Percentiles rank a stretch among this genome's conserved stretches.
Evolutionary conservation across 1,284 basidiomycete genomes (phyloP).

Genomic region (Stygiomarasmius scandens): DNA sequence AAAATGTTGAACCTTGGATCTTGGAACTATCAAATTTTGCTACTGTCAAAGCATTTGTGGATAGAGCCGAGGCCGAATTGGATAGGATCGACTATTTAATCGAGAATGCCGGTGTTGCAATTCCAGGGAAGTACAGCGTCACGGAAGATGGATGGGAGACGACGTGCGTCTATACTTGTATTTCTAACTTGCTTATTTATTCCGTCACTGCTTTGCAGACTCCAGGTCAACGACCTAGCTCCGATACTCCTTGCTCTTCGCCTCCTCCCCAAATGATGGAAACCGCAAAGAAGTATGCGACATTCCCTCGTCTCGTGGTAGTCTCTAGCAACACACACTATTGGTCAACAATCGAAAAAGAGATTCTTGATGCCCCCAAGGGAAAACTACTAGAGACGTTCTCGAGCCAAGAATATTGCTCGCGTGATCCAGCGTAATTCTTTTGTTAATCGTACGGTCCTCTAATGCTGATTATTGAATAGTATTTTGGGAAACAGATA

Average conservation of each 20-base stretch:
- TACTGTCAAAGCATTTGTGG: conserved; percentile 36
- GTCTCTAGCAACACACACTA: conserved; percentile 3
- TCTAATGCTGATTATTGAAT: neutral
- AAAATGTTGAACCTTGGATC: conserved; percentile 35
- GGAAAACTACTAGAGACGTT: conserved; percentile 28
- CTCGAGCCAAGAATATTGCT: conserved; percentile 31
- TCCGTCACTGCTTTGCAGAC: neutral
- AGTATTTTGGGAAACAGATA: neutral
- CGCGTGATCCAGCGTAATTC: neutral
- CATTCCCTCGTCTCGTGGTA: conserved; percentile 1
- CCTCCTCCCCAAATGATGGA: conserved; percentile 5
- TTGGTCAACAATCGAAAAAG: conserved; percentile 15
- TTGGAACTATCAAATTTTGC: conserved; percentile 33
- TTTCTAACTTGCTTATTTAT: neutral
- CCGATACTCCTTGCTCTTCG: conserved; percentile 1
- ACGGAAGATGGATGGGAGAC: conserved; percentile 42
- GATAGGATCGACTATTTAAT: conserved; percentile 42
- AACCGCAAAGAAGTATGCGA: neutral
- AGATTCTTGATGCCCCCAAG: conserved; percentile 27
- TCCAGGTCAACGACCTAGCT: conserved; percentile 5
- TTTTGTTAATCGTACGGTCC: neutral
- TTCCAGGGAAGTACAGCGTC: conserved; percentile 18
- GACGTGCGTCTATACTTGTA: conserved; percentile 30
- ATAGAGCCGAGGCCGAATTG: conserved; percentile 32
- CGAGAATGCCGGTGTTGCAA: conserved; percentile 37